A percentile compares a stretch with the other conserved stretches of the same genome.
phyloP scores from a whole-genome alignment of 495 filamentous ascomycete genomes.

The Penicillium antarcticum region DNA sequence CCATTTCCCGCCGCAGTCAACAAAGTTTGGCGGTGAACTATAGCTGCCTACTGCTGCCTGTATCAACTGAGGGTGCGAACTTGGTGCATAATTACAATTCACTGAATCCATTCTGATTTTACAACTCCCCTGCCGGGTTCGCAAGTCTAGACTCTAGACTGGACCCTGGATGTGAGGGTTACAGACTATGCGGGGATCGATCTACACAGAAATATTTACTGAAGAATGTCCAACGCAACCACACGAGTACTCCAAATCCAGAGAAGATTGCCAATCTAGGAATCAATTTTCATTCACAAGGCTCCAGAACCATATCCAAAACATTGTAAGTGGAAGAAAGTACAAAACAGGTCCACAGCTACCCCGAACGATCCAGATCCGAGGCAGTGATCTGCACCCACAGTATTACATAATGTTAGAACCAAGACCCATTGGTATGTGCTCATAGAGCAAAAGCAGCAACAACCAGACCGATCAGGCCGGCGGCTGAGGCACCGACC shows the following conservation, averaged over 20 bases:
- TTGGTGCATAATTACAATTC: conserved; percentile 5
- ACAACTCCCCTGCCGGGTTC: no score
- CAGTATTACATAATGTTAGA: neutral
- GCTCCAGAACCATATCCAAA: conserved; percentile 7
- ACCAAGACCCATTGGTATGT: neutral
- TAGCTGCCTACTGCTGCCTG: neutral
- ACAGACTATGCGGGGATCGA: neutral
- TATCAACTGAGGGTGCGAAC: neutral
- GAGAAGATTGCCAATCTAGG: neutral
- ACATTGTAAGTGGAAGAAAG: conserved; percentile 14
- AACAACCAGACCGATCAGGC: conserved; percentile 35
- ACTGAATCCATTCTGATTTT: no score
- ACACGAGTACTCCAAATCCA: no score
- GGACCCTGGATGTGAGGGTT: conserved; percentile 2
- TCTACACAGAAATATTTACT: neutral
- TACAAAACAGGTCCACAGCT: neutral
- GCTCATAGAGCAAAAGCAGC: conserved; percentile 39
- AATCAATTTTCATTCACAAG: conserved; percentile 10
- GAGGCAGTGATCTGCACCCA: neutral
- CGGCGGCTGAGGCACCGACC: conserved; percentile 36
- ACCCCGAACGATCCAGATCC: conserved; percentile 1
- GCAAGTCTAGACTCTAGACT: neutral
- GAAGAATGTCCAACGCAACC: neutral
- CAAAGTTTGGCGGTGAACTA: conserved; percentile 14
- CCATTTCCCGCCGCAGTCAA: conserved; percentile 8